Evolutionary conservation across 805 yeast species (phyloP).

Genomic region (Cyberlindnera mycetangii): DNA sequence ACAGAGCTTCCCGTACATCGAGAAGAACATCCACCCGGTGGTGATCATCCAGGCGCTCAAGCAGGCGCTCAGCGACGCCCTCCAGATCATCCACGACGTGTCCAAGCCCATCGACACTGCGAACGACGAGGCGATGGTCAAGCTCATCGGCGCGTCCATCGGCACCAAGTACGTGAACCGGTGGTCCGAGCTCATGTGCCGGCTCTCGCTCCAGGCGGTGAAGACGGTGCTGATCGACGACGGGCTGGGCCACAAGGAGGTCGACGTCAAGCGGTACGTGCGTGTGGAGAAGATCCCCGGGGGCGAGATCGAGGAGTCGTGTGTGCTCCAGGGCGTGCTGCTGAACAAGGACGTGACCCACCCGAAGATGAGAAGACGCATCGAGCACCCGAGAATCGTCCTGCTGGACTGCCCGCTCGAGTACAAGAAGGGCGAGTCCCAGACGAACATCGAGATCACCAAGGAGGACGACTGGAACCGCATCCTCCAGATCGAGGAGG

Average conservation of each 20-base stretch:
- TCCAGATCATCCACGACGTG: constrained; percentile 79
- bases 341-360: constrained; percentile 98
- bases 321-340: constrained; percentile 86
- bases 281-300: constrained; percentile 97
- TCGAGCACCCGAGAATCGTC: constrained; percentile 85
- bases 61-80: constrained; percentile 85
- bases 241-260: constrained; percentile 62
- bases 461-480: constrained; percentile 97
- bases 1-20: constrained; percentile 90
- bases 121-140: constrained; percentile 83
- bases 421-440: constrained; percentile 98
- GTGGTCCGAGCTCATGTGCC: constrained; percentile 92
- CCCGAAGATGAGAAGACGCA: constrained; percentile 91
- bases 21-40: constrained; percentile 95
- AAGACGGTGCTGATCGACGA: constrained; percentile 71
- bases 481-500: constrained; percentile 94
- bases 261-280: constrained; percentile 89
- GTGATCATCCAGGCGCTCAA: constrained; percentile 92
- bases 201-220: constrained; percentile 82
- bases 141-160: constrained; percentile 83
- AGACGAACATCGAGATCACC: constrained; percentile 94
- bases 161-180: constrained; percentile 92
- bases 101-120: constrained; percentile 79
- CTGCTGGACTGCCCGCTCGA: constrained; percentile 95
- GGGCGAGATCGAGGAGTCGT: constrained; percentile 89